These are phyloP conservation scores for Hygrophorus russula DNA, from an alignment of 768 basidiomycete genomes.

Conservation along the genomic window DNA sequence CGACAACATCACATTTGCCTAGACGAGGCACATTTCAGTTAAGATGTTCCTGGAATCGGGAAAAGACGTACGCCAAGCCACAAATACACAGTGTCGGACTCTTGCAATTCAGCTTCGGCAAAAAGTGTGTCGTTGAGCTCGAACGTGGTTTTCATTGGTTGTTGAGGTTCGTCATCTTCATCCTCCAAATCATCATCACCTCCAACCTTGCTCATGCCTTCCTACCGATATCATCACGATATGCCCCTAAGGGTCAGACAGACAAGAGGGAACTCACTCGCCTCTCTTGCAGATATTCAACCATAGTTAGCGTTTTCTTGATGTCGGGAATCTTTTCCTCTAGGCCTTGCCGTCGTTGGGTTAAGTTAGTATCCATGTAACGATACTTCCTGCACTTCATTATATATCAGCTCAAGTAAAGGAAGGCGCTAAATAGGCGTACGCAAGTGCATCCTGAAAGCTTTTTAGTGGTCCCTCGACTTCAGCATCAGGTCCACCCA, in stretches of 20 bases:
- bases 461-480: slow-evolving; percentile 67
- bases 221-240: slow-evolving; percentile 26
- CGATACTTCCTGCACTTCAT: slow-evolving; percentile 82
- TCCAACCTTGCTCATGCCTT: slow-evolving; percentile 40
- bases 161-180: slow-evolving; percentile 34
- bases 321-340: slow-evolving; percentile 97
- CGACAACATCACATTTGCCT: slow-evolving; percentile 98
- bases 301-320: slow-evolving; percentile 83
- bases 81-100: slow-evolving; percentile 81
- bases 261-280: slow-evolving; percentile 34
- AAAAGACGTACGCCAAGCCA: slow-evolving; percentile 83
- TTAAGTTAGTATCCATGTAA: slow-evolving; percentile 88
- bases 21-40: neutral
- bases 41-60: neutral
- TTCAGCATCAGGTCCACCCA: slow-evolving; percentile 69
- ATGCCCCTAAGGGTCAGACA: neutral
- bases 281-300: slow-evolving; percentile 65
- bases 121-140: slow-evolving; percentile 95
- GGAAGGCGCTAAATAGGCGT: slow-evolving; percentile 23
- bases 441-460: slow-evolving; percentile 94
- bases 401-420: slow-evolving; percentile 11
- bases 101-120: slow-evolving; percentile 81
- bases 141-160: slow-evolving; percentile 73
- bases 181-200: slow-evolving; percentile 47
- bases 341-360: slow-evolving; percentile 65